Evolutionary conservation across 106 monocot genomes (phyloP), one percentile per base, ranked within the genome.

Genomic region (Platanthera guangdongensis): DNA sequence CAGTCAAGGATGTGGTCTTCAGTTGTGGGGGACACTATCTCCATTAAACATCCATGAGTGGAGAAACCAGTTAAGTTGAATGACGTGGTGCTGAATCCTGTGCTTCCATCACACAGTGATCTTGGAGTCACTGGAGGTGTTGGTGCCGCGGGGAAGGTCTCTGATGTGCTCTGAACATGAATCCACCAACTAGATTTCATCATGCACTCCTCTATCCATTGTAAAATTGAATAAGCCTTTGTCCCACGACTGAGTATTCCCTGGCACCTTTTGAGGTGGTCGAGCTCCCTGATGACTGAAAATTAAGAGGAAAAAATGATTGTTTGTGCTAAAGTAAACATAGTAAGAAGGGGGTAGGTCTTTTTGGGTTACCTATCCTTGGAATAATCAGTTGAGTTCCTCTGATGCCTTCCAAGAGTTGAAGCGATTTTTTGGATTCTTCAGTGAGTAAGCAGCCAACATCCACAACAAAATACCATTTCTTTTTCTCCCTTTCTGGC

Each of bases 171-270:
- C 77, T 97, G 96, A 9, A 97, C 96, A 80, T 97, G 91, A 79
- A 97, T 86, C 96, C 96, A 97, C 93, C 90, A 89, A 60, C 86
- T 81, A 53, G 72, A 73, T 22, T 82, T 87, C 78, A 86, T 72
- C 96, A 97, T 97, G 80, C 96, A 88, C 45, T 86, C 84, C 57
- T 97, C 86, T 48, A 97, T 91, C 96, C 96, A 97, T 68, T 88
- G 77, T 64, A 97, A 70, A 12, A 81, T 82, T 50, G 80, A 78
- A 73, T 91, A 91, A 9, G 81, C 90, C 76, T 68, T 87, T 50
- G 81, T 73, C 15, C 79, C 51, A 64, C 65, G 80, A 67, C 64
- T 71, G 46, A 77, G 77, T 19, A 80, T 62, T 8, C 80, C 70
- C 73, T 84, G 80, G 9, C 79, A 75, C 51, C 77, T 80, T 76